A percentile compares a stretch with the other conserved stretches of the same genome.
Conservation (phyloP, 73 alveolate species). For the Paramecium bursaria region DNA sequence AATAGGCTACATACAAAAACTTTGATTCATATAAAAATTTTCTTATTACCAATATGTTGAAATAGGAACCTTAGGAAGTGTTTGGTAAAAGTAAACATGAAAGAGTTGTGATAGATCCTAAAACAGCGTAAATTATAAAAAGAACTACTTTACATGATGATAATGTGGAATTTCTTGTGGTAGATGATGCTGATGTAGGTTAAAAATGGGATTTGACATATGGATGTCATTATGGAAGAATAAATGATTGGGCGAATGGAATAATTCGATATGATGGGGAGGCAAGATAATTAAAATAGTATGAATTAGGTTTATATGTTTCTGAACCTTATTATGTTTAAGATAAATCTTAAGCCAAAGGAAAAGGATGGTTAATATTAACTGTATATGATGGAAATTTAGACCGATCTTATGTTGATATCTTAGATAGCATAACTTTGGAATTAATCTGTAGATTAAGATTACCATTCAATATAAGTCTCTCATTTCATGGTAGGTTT, state of each 20-base stretch:
- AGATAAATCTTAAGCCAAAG: constrained; percentile 30
- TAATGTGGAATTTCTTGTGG: constrained; percentile 10
- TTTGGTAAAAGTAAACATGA: not conserved
- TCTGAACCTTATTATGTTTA: constrained; percentile 20
- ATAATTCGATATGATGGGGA: constrained; percentile 6
- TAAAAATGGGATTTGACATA: not conserved
- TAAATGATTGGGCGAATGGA: constrained; percentile 40
- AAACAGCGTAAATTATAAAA: constrained; percentile 3
- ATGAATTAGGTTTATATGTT: constrained; percentile 3
- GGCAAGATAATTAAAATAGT: constrained; percentile 4
- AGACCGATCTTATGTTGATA: constrained; percentile 28
- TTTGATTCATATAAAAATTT: constrained; percentile 1
- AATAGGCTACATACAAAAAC: not conserved
- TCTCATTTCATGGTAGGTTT: constrained; percentile 45
- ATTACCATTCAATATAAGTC: not conserved
- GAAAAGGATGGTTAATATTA: constrained; percentile 57
- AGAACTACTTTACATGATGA: constrained; percentile 4
- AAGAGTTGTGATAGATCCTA: constrained; percentile 6
- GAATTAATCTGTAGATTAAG: constrained; percentile 10
- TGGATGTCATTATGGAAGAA: constrained; percentile 18
- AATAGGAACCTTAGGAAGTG: not conserved
- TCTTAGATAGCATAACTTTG: not conserved
- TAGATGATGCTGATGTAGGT: constrained; percentile 55
- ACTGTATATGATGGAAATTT: constrained; percentile 3
- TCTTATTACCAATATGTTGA: not conserved